A percentile compares a stretch with the other conserved stretches of the same genome.
These are phyloP conservation scores for Mortierella antarctica DNA, from an alignment of 192 early-diverging fungal species.

Conservation along the genomic window DNA sequence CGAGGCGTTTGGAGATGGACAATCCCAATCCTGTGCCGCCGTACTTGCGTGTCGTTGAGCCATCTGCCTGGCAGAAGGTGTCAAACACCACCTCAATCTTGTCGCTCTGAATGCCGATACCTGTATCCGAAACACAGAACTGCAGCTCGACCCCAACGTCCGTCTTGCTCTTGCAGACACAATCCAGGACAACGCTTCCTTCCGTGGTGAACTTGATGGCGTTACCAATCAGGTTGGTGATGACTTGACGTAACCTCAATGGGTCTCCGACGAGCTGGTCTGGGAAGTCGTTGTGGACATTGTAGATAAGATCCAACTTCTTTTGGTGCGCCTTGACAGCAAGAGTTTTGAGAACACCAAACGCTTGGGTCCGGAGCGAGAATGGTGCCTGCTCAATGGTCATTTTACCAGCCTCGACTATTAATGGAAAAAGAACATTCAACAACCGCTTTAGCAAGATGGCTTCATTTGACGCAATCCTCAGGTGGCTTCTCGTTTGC, in stretches of 20 bases:
- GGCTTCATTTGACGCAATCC: not conserved
- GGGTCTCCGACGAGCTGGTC: slow-evolving; percentile 81
- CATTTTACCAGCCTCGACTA: slow-evolving; percentile 86
- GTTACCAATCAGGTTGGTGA: slow-evolving; percentile 87
- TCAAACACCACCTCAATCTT: slow-evolving; percentile 84
- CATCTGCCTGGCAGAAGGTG: slow-evolving; percentile 86
- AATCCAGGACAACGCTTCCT: slow-evolving; percentile 73
- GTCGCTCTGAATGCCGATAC: slow-evolving; percentile 86
- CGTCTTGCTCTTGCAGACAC: slow-evolving; percentile 48
- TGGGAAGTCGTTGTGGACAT: slow-evolving; percentile 75
- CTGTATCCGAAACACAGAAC: slow-evolving; percentile 81
- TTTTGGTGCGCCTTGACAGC: slow-evolving; percentile 81
- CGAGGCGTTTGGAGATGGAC: slow-evolving; percentile 83
- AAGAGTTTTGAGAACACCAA: slow-evolving; percentile 77
- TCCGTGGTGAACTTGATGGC: slow-evolving; percentile 87
- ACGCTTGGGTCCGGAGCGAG: slow-evolving; percentile 67
- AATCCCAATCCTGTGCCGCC: slow-evolving; percentile 89
- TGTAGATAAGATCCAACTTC: slow-evolving; percentile 73
- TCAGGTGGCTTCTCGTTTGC: not conserved
- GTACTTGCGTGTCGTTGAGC: slow-evolving; percentile 84
- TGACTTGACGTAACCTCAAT: slow-evolving; percentile 78
- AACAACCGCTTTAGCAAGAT: not conserved
- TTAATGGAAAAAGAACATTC: not conserved
- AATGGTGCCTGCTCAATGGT: slow-evolving; percentile 80
- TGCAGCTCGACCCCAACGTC: slow-evolving; percentile 64